Percentiles rank a stretch among this genome's conserved stretches.
Conservation (phyloP, 495 filamentous ascomycete genomes). For the Lasiosphaeris hirsuta region DNA sequence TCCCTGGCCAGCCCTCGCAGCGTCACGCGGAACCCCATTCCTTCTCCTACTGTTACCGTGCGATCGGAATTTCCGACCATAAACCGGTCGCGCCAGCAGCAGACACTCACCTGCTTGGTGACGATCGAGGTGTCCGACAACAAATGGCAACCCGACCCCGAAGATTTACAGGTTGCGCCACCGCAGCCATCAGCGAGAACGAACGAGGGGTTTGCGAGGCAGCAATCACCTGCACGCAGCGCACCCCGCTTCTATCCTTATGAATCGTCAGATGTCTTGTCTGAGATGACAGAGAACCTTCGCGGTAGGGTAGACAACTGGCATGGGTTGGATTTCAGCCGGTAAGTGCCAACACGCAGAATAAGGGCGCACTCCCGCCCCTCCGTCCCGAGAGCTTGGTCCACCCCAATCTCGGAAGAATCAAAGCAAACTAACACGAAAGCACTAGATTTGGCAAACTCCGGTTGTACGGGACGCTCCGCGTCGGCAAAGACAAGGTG, state of each 20-base stretch:
- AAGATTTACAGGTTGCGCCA: constrained; percentile 68
- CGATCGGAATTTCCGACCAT: constrained; percentile 96
- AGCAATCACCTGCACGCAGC: constrained; percentile 50
- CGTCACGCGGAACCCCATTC: constrained; percentile 83
- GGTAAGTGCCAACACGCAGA: constrained; percentile 48
- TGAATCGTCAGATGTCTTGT: constrained; percentile 64
- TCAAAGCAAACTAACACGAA: constrained; percentile 7
- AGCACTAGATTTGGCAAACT: constrained; percentile 81
- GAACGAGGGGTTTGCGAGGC: constrained; percentile 45
- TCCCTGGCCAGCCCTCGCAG: constrained; percentile 72
- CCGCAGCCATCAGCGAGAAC: constrained; percentile 33
- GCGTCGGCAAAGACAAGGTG: constrained; percentile 92
- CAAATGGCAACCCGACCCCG: constrained; percentile 83
- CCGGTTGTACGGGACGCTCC: constrained; percentile 83
- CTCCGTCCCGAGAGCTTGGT: background rate
- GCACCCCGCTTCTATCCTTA: constrained; percentile 57
- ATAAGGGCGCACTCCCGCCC: background rate
- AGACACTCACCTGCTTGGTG: constrained; percentile 89
- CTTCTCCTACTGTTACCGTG: constrained; percentile 83
- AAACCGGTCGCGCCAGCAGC: constrained; percentile 87
- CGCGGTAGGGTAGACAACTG: constrained; percentile 90
- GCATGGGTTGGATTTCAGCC: constrained; percentile 94
- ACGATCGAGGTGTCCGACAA: constrained; percentile 92
- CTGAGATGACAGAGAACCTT: constrained; percentile 83
- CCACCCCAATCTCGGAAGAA: constrained; percentile 5